Conservation (phyloP, 208 protist genomes). For the Leishmania major region DNA sequence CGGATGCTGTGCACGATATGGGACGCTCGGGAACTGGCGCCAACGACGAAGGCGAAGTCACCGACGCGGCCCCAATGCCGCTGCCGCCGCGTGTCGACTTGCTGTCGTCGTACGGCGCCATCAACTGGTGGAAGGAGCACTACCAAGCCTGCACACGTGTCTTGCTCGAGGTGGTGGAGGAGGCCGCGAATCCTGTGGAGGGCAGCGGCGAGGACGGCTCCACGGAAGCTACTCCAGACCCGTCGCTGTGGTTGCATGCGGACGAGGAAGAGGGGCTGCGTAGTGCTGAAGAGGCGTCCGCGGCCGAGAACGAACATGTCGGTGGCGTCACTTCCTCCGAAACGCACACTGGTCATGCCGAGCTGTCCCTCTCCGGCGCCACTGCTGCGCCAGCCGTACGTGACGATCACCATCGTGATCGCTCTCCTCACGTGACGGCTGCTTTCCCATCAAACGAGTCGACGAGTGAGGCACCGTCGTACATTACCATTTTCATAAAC, state of each 20-base stretch:
- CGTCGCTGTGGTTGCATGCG: background rate
- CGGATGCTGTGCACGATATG: background rate
- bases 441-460: background rate
- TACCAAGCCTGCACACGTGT: conserved; percentile 63
- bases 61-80: background rate
- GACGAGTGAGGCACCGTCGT: conserved; percentile 15
- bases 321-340: background rate
- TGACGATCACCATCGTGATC: background rate
- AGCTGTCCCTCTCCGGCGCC: background rate
- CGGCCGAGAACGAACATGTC: background rate
- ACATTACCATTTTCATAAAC: conserved; percentile 49
- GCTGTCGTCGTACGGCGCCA: conserved; percentile 30
- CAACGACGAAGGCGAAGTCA: background rate
- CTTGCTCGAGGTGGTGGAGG: conserved; percentile 45
- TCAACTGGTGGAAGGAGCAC: conserved; percentile 61
- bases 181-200: conserved; percentile 2
- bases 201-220: background rate
- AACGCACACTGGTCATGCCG: background rate
- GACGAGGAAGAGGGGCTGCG: conserved; percentile 1
- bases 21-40: background rate
- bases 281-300: conserved; percentile 1
- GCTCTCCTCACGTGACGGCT: background rate
- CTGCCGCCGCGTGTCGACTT: conserved; percentile 52
- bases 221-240: background rate
- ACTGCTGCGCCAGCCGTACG: background rate